Evolutionary conservation across 208 protist species (phyloP), one percentile per base, ranked within the genome.

Genomic region (Wallacemonas collosoma): DNA sequence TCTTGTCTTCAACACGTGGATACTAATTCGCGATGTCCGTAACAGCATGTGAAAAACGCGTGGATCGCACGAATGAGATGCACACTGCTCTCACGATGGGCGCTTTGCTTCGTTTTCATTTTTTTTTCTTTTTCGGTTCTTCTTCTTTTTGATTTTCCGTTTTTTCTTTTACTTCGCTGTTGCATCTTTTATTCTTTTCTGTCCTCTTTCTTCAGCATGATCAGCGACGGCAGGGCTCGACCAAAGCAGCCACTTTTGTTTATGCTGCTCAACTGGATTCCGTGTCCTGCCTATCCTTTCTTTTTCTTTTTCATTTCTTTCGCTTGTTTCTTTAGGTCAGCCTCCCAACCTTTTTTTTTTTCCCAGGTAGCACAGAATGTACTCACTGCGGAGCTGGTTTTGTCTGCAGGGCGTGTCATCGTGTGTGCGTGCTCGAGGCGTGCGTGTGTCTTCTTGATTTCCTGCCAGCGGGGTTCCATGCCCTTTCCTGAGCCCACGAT

Each of bases 61-160:
- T 50, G 45, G 12, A 50, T 12, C 45, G 45, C 45, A 50, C 45
- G 12, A 12, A 50, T 12, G 45, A 50, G 8, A 50, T 14, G 8
- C 26, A 26, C 26, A 26, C 26, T 26, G 26, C 26, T 26, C 26
- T 26, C 26, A 26, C 26, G 26, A 26, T 26, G 26, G 26, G 26
- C 26, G 26, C 26, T 26, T 26, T 26, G 26, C 26, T 50, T 50
- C 0, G 12, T 50, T 12, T 50, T 17, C 53, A 8, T 57, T n/a
- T 57, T 57, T 57, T 57, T n/a, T 57, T 65, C 26, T 36, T 65
- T 65, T 65, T 11, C 44, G 35, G 58, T 65, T 65, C 6, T 41
- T 63, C 47, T 2, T 73, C 40, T 72, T 63, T 69, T 43, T 67
- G 12, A 45, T 73, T 73, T 44, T 7, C 17, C 47, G 7, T 41